Base-by-base conservation (phyloP, 1,284 basidiomycete species). In the Ustilago nuda region DNA sequence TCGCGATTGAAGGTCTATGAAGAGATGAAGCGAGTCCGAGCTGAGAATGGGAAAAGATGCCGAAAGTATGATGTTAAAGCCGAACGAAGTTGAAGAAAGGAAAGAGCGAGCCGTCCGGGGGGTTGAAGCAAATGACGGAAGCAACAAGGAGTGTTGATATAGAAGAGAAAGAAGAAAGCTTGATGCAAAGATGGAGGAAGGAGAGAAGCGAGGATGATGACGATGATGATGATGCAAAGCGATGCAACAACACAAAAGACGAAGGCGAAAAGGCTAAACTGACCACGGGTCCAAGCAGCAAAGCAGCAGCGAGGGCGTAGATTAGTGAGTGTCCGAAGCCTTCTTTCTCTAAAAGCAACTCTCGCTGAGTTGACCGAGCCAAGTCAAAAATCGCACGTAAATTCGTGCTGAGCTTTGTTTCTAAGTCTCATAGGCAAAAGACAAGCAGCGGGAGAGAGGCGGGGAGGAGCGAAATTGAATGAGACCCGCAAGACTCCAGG, bases 81-180 rank as follows among this genome's bases (percentile, higher is more conserved):
- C 39, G 55, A 43, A 37, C 13, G 41, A 50, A 50, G 11, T 30
- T 19, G 45, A 48, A 19, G n/a, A 6, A 41, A n/a, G 35, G 30
- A 30, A 43, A 7, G 32, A 46, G 37, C 30, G 37, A 41, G n/a
- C 30, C 65, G 65, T 67, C 56, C 61, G 65, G 59, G 39, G 39
- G 66, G 66, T 67, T 61, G 59, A 61, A 61, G 54, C 61, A 58
- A 66, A 33, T 39, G 51, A 53, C 27, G 33, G 35, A 41, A 39
- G 60, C 50, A 11, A 56, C 50, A 11, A 50, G 7, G 15, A 8
- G 33, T 7, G 57, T 52, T 19, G 45, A 45, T 23, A 32, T 52
- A 46, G 45, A 39, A 62, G 36, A 35, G n/a, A 12, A 51, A 52
- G 54, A 52, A 41, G 41, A 53, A 50, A 37, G 19, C 30, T n/a